Base-by-base conservation (phyloP, 176 grass and related monocot species). In the Musa acuminata region DNA sequence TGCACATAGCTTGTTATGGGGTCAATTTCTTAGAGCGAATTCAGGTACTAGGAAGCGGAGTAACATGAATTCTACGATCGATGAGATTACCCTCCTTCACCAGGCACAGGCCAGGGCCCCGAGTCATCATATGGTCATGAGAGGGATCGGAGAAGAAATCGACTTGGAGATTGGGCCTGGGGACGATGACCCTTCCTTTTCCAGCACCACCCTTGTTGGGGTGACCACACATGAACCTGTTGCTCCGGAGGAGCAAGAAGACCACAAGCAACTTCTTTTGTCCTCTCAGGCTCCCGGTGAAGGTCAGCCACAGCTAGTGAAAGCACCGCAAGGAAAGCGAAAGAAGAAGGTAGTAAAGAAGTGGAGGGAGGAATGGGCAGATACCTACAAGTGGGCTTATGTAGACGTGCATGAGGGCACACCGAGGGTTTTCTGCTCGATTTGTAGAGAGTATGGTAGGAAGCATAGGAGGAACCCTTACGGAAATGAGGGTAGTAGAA, bases 321-420 rank as follows among this genome's bases (percentile, higher is more conserved):
- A 83, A 66, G 76, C 80, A 50, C 81, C 79, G 17, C 91, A 94
- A 11, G 76, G 81, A 49, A 99, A 94, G 81, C 93, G 87, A 86
- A 99, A 99, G 91, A 99, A 91, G 82, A 99, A 99, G 69, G 88
- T 94, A 65, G 90, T 99, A 29, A 99, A 99, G 84, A 99, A 93
- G 74, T 98, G 94, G 94, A 78, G 94, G 64, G 94, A 87, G 64
- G 93, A 97, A 81, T 97, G 93, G 93, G 87, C 93, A 0, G 93
- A 97, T 83, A 93, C 93, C 19, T 97, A 97, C 72, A 97, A 87
- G 75, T 99, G 95, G 95, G 95, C 95, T 59, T 99, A 99, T 53
- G 91, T 94, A n/a, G 84, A 82, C 20, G 86, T 82, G 68, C 88
- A 91, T 73, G 95, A 94, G 52, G 85, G 73, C 79, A 99, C 88